phyloP scores from a whole-genome alignment of 139 green algal species.

The Closterium sp. region DNA sequence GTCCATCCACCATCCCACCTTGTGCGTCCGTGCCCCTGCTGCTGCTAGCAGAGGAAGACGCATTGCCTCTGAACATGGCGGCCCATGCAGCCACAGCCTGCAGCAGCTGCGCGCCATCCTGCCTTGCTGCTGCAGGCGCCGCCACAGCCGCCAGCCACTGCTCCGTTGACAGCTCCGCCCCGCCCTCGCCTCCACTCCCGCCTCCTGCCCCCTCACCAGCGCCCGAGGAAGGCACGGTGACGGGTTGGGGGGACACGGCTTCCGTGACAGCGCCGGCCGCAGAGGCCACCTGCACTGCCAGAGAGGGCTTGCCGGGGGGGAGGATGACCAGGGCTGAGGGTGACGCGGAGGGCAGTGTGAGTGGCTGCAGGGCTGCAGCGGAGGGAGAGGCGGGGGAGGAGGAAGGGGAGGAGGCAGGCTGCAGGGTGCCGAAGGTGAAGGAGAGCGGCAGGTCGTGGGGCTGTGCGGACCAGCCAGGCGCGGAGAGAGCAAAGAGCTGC shows the following conservation, averaged over 20 bases:
- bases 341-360: not conserved
- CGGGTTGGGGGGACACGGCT: not conserved
- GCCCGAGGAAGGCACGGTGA: not conserved
- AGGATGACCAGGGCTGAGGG: not conserved
- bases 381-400: not conserved
- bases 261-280: not conserved
- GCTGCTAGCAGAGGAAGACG: not conserved
- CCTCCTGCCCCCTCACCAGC: no score
- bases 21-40: not conserved
- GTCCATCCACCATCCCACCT: not conserved
- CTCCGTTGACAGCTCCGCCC: not conserved
- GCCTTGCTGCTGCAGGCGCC: not conserved
- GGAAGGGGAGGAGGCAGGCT: not conserved
- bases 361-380: not conserved
- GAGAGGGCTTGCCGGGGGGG: not conserved
- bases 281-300: not conserved
- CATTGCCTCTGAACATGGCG: not conserved
- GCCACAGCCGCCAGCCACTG: not conserved
- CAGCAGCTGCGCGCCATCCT: not conserved
- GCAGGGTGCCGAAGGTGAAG: not conserved
- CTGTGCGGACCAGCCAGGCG: not conserved
- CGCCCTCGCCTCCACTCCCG: no score
- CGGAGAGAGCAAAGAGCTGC: not conserved
- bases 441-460: not conserved
- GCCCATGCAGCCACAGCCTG: not conserved